Evolutionary conservation across 1,139 yeast species (phyloP), one percentile per base, ranked within the genome.

Genomic region (Zygosaccharomyces sapae): DNA sequence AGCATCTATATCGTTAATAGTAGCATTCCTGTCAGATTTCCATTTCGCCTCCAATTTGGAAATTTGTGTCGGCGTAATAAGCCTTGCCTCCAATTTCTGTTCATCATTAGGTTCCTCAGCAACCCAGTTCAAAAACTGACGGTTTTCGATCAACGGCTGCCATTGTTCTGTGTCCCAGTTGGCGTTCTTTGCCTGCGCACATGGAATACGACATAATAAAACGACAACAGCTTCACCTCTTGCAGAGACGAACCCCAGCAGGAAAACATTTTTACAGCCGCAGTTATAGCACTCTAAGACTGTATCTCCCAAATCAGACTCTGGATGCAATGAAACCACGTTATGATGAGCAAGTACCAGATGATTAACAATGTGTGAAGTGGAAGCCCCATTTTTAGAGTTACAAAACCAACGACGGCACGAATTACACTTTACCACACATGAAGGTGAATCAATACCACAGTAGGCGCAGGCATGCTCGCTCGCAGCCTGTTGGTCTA

Each of bases 381-480:
- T 64, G 7, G 78, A 69, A 7, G 80, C 71, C 39, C 73, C 72
- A 25, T 79, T 74, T 49, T 80, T 79, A n/a, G 86, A 77, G 63
- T 90, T 90, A 70, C 97, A 90, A 65, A 90, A 90, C 97, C 97
- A 90, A 63, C 81, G 83, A 59, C 79, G 69, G 67, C 97, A 89
- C 4, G 77, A 73, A 49, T 79, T 78, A 70, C 97, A 90, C 57
- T 83, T 81, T 37, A 86, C 85, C 18, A 89, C 85, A 42, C 84
- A 74, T 7, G 79, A 68, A 0, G 88, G 76, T 4, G 79, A 69
- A 54, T 81, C 81, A 31, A 87, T 74, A 1, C 90, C 94, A 70
- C 97, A 90, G 64, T 89, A 89, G 1, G 83, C 71, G 59, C 90
- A 83, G 0, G 84, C 79, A 58, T 68, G 67, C 20, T 67, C 70